These are phyloP conservation scores for Verticillium klebahnii DNA, from an alignment of 2,329 filamentous ascomycete species.

Conservation along the genomic window DNA sequence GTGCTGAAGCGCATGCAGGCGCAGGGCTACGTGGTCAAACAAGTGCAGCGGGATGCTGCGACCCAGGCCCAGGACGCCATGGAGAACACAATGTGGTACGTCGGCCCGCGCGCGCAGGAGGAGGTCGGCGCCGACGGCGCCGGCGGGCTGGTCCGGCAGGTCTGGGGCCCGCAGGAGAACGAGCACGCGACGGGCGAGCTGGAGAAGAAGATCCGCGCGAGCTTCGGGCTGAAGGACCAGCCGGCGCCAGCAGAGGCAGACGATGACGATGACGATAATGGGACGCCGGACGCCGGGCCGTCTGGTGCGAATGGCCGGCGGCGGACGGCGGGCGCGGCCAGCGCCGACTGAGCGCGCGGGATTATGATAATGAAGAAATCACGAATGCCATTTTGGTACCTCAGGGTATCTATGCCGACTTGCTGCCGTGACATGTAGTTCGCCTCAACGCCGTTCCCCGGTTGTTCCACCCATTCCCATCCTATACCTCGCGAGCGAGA, in stretches of 20 bases:
- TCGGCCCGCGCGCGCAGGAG: conserved; percentile 79
- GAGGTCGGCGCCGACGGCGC: conserved; percentile 79
- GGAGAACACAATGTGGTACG: conserved; percentile 72
- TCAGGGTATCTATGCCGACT: conserved; percentile 16
- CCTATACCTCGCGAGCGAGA: neutral
- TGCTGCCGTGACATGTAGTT: neutral
- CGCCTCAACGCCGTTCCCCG: conserved; percentile 16
- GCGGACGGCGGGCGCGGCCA: conserved; percentile 12
- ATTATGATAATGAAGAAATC: neutral
- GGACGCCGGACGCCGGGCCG: conserved; percentile 8
- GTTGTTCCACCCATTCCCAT: neutral
- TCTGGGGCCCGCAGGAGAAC: conserved; percentile 47
- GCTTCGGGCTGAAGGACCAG: conserved; percentile 45
- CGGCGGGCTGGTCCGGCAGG: conserved; percentile 59
- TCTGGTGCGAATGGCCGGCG: neutral
- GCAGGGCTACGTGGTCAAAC: conserved; percentile 78
- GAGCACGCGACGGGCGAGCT: conserved; percentile 45
- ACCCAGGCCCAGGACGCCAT: conserved; percentile 57
- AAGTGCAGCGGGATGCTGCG: conserved; percentile 56
- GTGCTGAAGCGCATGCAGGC: conserved; percentile 70
- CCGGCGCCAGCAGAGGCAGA: conserved; percentile 17
- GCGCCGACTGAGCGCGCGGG: neutral
- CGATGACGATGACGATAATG: conserved; percentile 20
- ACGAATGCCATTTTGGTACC: conserved; percentile 2
- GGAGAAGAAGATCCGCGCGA: conserved; percentile 56